phyloP scores from a whole-genome alignment of 108 stramenopile genomes.

The Conticribra guillardii region DNA sequence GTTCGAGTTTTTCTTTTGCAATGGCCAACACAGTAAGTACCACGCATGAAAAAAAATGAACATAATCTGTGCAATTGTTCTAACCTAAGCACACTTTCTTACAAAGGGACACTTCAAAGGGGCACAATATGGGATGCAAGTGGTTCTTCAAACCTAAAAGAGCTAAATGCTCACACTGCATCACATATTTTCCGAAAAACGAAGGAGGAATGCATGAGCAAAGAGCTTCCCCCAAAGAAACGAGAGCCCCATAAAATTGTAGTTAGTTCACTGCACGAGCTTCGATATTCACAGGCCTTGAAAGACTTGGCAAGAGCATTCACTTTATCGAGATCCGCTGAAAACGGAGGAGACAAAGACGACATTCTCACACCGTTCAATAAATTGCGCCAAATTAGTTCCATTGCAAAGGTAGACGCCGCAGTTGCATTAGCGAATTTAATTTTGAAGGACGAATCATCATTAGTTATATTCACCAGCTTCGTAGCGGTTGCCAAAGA shows the following conservation, averaged over 20 bases:
- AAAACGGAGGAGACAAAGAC: slow-evolving; percentile 43
- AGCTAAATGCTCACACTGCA: slow-evolving; percentile 47
- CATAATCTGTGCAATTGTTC: neutral
- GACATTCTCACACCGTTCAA: slow-evolving; percentile 63
- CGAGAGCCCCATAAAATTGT: slow-evolving; percentile 66
- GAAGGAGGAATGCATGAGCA: slow-evolving; percentile 80
- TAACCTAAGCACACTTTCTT: neutral
- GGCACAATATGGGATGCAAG: slow-evolving; percentile 62
- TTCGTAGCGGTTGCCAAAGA: slow-evolving; percentile 74
- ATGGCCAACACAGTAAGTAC: slow-evolving; percentile 48
- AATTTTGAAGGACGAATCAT: slow-evolving; percentile 63
- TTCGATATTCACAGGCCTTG: slow-evolving; percentile 60
- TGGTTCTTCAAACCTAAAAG: slow-evolving; percentile 48
- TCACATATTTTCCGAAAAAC: slow-evolving; percentile 82
- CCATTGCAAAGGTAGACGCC: slow-evolving; percentile 69
- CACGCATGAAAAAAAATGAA: neutral
- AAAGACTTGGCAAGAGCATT: slow-evolving; percentile 61
- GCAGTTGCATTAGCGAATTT: slow-evolving; percentile 61
- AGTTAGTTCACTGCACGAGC: slow-evolving; percentile 57
- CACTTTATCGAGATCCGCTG: slow-evolving; percentile 20
- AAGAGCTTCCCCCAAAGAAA: slow-evolving; percentile 67
- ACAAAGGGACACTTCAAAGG: slow-evolving; percentile 31
- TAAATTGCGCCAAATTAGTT: slow-evolving; percentile 50
- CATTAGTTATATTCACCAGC: slow-evolving; percentile 68
- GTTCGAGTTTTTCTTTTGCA: slow-evolving; percentile 81